Evolutionary conservation across 2,329 filamentous ascomycete genomes (phyloP), one percentile per base, ranked within the genome.

Genomic region (Malbranchea cinnamomea): DNA sequence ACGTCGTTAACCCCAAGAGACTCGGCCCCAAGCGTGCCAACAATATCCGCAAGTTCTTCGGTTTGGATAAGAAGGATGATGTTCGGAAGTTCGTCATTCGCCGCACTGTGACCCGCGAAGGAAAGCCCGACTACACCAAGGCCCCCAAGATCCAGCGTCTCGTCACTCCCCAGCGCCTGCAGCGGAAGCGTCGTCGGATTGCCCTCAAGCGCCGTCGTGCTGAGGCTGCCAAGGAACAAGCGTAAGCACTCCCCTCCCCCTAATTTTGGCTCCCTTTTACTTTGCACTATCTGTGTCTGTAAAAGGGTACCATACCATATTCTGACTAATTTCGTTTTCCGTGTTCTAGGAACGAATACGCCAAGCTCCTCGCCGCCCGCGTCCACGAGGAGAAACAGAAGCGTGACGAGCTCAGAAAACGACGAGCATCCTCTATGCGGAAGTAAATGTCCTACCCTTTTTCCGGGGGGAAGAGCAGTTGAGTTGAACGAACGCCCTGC

Each of bases 11-110:
- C 74, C 89, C 89, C 65, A 98, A 98, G 82, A 81, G 89, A 56
- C 81, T 98, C 59, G 89, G 89, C 53, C 89, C 89, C 71, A 98
- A 98, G 85, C 82, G 89, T 59, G 89, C 89, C 60, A 93, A 84
- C 71, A 98, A 95, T 84, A 95, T 98, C 70, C 83, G 87, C 67
- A 79, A 77, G 63, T 98, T 98, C 80, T 98, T 95, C 72, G 78
- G 83, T 71, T 81, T 98, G 75, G 87, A 78, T 81, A 95, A 95
- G 85, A 85, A 95, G 78, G 89, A 98, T 74, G 89, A 98, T 81
- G 87, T 95, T 67, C 87, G 89, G 73, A 94, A 95, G 73, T 98
- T 93, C 71, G 89, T 98, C 65, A 95, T 98, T 58, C 89, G 89
- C 63, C 89, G 89, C 63, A 89, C 95, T 65, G 77, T 98, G 56